These are phyloP conservation scores for Colletotrichum falcatum DNA, from an alignment of 2,329 filamentous ascomycete species.

Conservation along the genomic window DNA sequence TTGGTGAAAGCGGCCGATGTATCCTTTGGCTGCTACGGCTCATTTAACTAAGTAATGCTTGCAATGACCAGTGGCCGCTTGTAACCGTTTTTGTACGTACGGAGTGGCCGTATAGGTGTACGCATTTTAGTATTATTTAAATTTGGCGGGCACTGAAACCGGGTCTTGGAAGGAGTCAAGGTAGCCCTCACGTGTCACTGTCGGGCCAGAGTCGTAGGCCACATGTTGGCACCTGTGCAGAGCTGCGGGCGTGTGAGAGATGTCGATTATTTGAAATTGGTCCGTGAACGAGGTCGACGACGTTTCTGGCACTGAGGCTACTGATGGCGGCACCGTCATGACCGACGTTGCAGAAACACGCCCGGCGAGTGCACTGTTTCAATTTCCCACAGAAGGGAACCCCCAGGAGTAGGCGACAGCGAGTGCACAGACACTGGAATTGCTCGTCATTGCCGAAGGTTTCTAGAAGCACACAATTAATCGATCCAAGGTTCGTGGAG, in stretches of 20 bases:
- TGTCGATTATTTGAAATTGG: slow-evolving; percentile 14
- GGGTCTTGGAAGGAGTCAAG: slow-evolving; percentile 17
- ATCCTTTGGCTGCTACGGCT: slow-evolving; percentile 26
- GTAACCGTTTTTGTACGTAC: slow-evolving; percentile 4
- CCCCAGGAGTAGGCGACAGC: slow-evolving; percentile 37
- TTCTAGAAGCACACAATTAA: slow-evolving; percentile 40
- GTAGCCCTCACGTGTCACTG: slow-evolving; percentile 29
- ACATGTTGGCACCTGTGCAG: slow-evolving; percentile 25
- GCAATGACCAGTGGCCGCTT: slow-evolving; percentile 32
- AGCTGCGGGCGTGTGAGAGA: slow-evolving; percentile 19
- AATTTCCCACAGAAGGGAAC: slow-evolving; percentile 36
- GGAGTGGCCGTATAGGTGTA: slow-evolving; percentile 34
- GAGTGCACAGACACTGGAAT: slow-evolving; percentile 37
- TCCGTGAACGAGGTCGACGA: slow-evolving; percentile 25
- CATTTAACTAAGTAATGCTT: slow-evolving; percentile 35
- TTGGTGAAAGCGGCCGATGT: not conserved
- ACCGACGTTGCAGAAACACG: slow-evolving; percentile 36
- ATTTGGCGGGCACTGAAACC: slow-evolving; percentile 33
- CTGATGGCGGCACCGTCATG: slow-evolving; percentile 18
- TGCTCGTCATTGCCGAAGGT: slow-evolving; percentile 22
- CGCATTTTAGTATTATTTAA: not conserved
- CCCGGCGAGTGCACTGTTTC: slow-evolving; percentile 37
- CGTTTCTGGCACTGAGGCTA: slow-evolving; percentile 22
- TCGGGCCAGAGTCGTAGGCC: slow-evolving; percentile 31
- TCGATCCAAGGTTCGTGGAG: slow-evolving; percentile 36